Percentiles rank a stretch among this genome's conserved stretches.
phyloP scores from a whole-genome alignment of 495 filamentous ascomycete genomes.

The Delitschia confertaspora region DNA sequence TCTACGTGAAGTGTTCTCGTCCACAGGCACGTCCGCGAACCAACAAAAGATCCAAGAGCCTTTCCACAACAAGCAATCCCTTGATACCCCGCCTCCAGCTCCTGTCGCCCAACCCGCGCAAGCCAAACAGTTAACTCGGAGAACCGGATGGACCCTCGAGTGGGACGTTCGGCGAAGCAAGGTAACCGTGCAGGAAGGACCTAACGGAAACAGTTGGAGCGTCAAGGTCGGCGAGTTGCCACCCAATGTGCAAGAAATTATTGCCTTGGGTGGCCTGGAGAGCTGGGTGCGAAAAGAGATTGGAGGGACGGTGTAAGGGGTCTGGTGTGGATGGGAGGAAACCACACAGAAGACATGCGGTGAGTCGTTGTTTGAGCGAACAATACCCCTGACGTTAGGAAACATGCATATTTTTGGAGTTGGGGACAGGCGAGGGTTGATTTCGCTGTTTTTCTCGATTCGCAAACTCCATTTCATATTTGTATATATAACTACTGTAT shows the following conservation, averaged over 20 bases:
- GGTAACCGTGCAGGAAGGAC: slow-evolving; percentile 63
- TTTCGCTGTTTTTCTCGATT: no score
- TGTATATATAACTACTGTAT: no score
- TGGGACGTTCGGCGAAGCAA: slow-evolving; percentile 74
- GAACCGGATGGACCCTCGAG: slow-evolving; percentile 79
- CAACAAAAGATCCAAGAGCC: slow-evolving; percentile 33
- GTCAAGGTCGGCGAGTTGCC: slow-evolving; percentile 78
- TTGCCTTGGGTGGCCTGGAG: slow-evolving; percentile 37
- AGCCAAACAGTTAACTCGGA: slow-evolving; percentile 57
- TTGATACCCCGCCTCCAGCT: slow-evolving; percentile 41
- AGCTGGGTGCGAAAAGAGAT: slow-evolving; percentile 70
- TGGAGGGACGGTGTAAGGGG: slow-evolving; percentile 10
- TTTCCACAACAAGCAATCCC: slow-evolving; percentile 32
- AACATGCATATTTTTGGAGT: no score
- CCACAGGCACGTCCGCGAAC: not conserved
- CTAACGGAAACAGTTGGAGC: slow-evolving; percentile 55
- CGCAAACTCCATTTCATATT: no score
- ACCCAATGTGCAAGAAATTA: slow-evolving; percentile 83
- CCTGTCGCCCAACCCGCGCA: slow-evolving; percentile 26
- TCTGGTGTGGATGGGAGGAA: not conserved
- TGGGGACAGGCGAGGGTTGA: no score
- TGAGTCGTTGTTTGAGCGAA: no score
- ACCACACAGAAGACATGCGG: not conserved
- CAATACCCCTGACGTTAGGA: no score
- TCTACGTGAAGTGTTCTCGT: slow-evolving; percentile 54